Evolutionary conservation across 208 protist species (phyloP).

Genomic region (Crithidia mellificae): DNA sequence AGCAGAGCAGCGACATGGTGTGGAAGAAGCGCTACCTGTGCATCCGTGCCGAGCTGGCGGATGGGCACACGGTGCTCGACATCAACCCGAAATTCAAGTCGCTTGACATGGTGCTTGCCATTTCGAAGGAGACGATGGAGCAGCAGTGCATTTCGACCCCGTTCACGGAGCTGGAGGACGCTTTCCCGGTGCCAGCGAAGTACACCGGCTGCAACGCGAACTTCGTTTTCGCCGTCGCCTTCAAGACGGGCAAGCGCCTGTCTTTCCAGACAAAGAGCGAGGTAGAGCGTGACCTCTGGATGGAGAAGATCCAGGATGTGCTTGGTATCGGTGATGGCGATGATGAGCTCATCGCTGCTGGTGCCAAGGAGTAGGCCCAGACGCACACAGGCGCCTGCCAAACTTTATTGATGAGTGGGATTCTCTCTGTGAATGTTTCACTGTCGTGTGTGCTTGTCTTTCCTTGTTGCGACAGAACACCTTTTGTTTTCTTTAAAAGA

Average conservation of each 20-base stretch:
- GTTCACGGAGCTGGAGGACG: slow-evolving; percentile 76
- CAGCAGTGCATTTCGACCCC: slow-evolving; percentile 78
- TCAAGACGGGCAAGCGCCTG: slow-evolving; percentile 74
- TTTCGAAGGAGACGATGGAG: slow-evolving; percentile 79
- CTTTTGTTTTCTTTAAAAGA: no score
- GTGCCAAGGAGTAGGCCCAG: slow-evolving; percentile 16
- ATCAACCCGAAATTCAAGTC: slow-evolving; percentile 68
- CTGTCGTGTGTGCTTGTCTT: no score
- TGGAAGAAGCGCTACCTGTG: slow-evolving; percentile 82
- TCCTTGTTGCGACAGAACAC: no score
- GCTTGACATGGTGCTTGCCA: slow-evolving; percentile 65
- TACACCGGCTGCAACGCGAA: slow-evolving; percentile 74
- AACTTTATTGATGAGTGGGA: no score
- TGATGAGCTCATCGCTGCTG: slow-evolving; percentile 26
- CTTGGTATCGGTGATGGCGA: slow-evolving; percentile 76
- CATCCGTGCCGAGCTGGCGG: slow-evolving; percentile 64
- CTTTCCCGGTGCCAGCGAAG: slow-evolving; percentile 75
- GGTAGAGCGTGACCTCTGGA: slow-evolving; percentile 70
- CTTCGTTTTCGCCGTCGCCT: slow-evolving; percentile 77
- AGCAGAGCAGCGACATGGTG: slow-evolving; percentile 78
- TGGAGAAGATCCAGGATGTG: slow-evolving; percentile 83
- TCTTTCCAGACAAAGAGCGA: slow-evolving; percentile 71
- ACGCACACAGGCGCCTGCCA: no score
- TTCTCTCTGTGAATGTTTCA: no score
- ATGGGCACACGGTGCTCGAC: slow-evolving; percentile 51